These are phyloP conservation scores for Penicillium concentricum DNA, from an alignment of 2,329 filamentous ascomycete genomes.

Conservation along the genomic window DNA sequence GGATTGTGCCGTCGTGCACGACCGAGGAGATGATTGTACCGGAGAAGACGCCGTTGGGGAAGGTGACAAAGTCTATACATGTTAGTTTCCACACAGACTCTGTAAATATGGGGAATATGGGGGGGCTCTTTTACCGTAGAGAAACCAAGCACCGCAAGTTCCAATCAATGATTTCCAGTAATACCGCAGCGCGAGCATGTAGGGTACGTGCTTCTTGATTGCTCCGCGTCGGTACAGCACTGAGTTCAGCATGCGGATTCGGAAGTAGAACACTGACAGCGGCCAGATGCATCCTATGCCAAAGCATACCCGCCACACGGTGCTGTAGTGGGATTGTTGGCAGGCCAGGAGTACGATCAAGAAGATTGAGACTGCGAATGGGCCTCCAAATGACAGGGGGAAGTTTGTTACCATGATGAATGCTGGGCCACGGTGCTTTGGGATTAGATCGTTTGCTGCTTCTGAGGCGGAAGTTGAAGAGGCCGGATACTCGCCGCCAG, in stretches of 20 bases:
- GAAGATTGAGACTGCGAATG: conserved; percentile 48
- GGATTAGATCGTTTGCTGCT: conserved; percentile 49
- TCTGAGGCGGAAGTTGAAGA: conserved; percentile 49
- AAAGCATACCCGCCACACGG: conserved; percentile 52
- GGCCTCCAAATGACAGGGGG: conserved; percentile 42
- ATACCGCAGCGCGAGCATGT: conserved; percentile 50
- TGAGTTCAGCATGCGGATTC: conserved; percentile 54
- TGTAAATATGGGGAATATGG: too few species aligned
- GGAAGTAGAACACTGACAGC: conserved; percentile 57
- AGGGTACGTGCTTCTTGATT: conserved; percentile 54
- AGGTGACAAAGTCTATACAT: conserved; percentile 42
- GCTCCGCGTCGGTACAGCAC: conserved; percentile 54
- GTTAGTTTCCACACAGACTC: not conserved
- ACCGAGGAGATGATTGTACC: conserved; percentile 46
- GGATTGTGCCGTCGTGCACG: conserved; percentile 40
- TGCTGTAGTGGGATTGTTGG: conserved; percentile 37
- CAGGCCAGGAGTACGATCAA: conserved; percentile 47
- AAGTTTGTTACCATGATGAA: conserved; percentile 52
- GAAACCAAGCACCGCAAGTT: conserved; percentile 57
- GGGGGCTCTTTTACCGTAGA: conserved; percentile 39
- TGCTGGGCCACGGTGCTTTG: conserved; percentile 41
- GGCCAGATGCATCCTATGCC: conserved; percentile 52
- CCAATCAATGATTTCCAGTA: conserved; percentile 58
- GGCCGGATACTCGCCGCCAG: conserved; percentile 51
- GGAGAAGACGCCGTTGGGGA: conserved; percentile 51